phyloP scores from a whole-genome alignment of 1,284 basidiomycete genomes.

The Tranzscheliella williamsii region DNA sequence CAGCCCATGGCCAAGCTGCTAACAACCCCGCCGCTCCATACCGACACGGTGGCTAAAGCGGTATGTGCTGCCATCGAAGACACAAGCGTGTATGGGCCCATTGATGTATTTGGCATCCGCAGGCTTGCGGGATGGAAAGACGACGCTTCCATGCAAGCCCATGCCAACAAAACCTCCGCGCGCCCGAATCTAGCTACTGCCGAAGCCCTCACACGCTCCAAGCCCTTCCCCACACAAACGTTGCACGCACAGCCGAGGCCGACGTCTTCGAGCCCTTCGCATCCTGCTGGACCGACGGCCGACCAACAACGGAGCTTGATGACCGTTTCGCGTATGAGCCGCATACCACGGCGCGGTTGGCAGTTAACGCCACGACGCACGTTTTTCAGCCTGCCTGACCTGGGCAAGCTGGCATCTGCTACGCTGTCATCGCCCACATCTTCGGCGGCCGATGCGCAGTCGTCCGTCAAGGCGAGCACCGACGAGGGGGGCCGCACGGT shows the following conservation, averaged over 20 bases:
- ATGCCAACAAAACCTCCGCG: background rate
- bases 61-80: conserved; percentile 67
- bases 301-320: background rate
- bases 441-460: background rate
- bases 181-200: no score
- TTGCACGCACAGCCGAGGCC: background rate
- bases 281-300: background rate
- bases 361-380: background rate
- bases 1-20: conserved; percentile 76
- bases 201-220: background rate
- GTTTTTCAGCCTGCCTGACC: conserved; percentile 34
- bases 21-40: conserved; percentile 84
- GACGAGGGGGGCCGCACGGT: conserved; percentile 21
- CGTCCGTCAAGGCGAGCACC: conserved; percentile 8
- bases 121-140: conserved; percentile 49
- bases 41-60: conserved; percentile 90
- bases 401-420: conserved; percentile 28
- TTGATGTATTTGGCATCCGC: conserved; percentile 39
- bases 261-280: background rate
- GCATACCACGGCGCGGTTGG: background rate
- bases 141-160: conserved; percentile 14
- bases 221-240: conserved; percentile 1
- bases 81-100: conserved; percentile 42
- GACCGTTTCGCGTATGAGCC: background rate
- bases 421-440: conserved; percentile 2